These are phyloP conservation scores for Termitomyces sp. DNA, from an alignment of 768 basidiomycete genomes.

Conservation along the genomic window DNA sequence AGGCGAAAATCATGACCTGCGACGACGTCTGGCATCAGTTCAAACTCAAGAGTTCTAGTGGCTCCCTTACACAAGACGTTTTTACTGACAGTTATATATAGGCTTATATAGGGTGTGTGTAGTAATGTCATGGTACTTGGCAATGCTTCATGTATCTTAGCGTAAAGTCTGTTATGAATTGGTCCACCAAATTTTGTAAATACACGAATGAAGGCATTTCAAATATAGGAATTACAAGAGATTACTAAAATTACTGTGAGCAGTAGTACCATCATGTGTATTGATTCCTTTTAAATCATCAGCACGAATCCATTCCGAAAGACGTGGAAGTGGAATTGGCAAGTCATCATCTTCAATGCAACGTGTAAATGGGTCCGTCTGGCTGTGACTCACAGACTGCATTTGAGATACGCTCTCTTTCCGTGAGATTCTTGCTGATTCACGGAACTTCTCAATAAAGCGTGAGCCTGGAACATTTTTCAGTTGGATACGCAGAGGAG, in stretches of 20 bases:
- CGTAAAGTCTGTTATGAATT: neutral
- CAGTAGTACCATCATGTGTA: constrained; percentile 11
- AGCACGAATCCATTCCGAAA: constrained; percentile 50
- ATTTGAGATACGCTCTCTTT: constrained; percentile 17
- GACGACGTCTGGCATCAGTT: constrained; percentile 24
- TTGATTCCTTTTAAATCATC: constrained; percentile 25
- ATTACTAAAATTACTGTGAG: constrained; percentile 8
- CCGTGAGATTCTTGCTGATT: constrained; percentile 26
- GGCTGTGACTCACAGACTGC: constrained; percentile 16
- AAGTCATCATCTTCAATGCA: constrained; percentile 41
- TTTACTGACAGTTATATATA: neutral
- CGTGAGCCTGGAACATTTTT: constrained; percentile 27
- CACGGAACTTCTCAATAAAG: constrained; percentile 35
- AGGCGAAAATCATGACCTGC: constrained; percentile 52
- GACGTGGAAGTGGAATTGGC: constrained; percentile 48
- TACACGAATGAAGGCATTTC: neutral
- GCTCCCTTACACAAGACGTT: neutral
- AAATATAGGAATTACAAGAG: neutral
- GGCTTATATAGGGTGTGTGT: neutral
- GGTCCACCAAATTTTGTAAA: neutral
- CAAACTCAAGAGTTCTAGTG: neutral
- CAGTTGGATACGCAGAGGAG: constrained; percentile 24
- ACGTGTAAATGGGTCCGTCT: constrained; percentile 31
- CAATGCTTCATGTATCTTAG: neutral
- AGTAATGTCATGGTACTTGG: constrained; percentile 6